These are phyloP conservation scores for Leishmania tarentolae DNA, from an alignment of 208 protist species.

Conservation along the genomic window DNA sequence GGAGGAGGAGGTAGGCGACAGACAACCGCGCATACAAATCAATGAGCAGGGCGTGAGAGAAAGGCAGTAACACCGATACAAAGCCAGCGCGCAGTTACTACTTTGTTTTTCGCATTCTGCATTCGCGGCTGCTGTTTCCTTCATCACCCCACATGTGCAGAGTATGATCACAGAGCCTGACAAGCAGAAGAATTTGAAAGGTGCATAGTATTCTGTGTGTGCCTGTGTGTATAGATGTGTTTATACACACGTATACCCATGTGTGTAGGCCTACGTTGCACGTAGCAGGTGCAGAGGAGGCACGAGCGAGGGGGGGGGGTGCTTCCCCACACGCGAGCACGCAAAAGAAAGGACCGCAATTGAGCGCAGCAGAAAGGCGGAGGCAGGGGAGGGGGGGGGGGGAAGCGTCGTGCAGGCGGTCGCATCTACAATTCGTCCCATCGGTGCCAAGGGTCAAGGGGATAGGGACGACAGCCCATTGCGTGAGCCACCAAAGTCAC, in stretches of 20 bases:
- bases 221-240: neutral
- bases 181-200: neutral
- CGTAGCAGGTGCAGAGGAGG: neutral
- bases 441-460: neutral
- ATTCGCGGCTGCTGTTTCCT: neutral
- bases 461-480: neutral
- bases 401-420: neutral
- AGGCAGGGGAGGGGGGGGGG: neutral
- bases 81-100: neutral
- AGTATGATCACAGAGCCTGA: neutral
- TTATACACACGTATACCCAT: neutral
- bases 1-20: too few species aligned
- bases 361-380: neutral
- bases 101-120: slow-evolving; percentile 1
- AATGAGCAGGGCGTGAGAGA: neutral
- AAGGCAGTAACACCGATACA: neutral
- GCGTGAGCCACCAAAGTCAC: neutral
- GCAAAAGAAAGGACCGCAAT: neutral
- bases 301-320: neutral
- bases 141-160: neutral
- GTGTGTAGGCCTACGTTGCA: neutral
- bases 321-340: neutral
- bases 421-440: neutral
- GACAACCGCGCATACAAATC: neutral
- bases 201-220: neutral